Conservation (phyloP, 441 rosid species). For the Melastoma candidum region DNA sequence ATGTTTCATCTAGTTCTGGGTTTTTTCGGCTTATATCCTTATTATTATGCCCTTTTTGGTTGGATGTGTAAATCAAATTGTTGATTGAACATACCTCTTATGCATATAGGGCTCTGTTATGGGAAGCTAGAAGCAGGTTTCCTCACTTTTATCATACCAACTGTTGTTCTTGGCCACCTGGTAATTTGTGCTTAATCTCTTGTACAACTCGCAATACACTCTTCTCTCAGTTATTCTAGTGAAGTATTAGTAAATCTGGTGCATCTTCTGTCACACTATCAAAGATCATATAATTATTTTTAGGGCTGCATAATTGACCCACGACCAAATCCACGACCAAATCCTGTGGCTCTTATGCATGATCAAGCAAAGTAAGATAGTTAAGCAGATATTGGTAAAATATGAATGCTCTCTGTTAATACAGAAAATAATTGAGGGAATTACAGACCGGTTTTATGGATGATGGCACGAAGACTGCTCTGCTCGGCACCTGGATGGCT, state of each 20-base stretch:
- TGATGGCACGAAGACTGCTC: conserved; percentile 48
- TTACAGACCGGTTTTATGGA: conserved; percentile 73
- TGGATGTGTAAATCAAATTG: too few relatives aligned
- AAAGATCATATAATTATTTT: too few relatives aligned
- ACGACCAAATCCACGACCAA: too few relatives aligned
- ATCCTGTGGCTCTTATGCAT: too few relatives aligned
- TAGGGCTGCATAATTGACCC: too few relatives aligned
- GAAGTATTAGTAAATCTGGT: neutral
- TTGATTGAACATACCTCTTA: neutral
- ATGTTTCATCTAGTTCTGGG: too few relatives aligned
- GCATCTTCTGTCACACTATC: too few relatives aligned
- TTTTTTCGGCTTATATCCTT: neutral
- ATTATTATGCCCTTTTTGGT: neutral
- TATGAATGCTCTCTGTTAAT: too few relatives aligned
- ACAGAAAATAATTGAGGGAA: neutral
- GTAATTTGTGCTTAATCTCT: conserved; percentile 24
- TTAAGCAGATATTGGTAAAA: too few relatives aligned
- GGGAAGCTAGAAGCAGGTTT: conserved; percentile 92
- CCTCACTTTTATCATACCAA: conserved; percentile 78
- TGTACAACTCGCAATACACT: neutral
- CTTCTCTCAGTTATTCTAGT: neutral
- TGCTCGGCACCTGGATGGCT: conserved; percentile 77
- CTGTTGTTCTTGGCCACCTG: conserved; percentile 89
- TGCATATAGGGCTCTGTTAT: conserved; percentile 64
- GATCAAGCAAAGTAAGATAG: too few relatives aligned